phyloP scores from a whole-genome alignment of 2,329 filamentous ascomycete genomes.

The Talaromyces sp. region DNA sequence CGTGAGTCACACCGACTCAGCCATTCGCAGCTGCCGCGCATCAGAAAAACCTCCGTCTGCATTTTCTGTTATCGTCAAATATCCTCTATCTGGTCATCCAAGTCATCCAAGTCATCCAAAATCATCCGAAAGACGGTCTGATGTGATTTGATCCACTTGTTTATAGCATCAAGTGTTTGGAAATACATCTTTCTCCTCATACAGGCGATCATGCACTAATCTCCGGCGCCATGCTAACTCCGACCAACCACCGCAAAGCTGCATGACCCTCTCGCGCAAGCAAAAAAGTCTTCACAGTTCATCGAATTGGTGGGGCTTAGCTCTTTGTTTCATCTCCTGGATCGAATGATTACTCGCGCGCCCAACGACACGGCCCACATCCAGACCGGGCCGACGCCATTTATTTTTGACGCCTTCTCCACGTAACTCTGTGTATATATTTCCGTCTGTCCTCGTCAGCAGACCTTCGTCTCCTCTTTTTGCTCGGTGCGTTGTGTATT shows the following conservation, averaged over 20 bases:
- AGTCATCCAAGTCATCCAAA: too few relatives aligned
- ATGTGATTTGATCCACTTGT: background rate
- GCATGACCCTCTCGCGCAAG: background rate
- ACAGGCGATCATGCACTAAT: background rate
- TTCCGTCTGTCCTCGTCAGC: background rate
- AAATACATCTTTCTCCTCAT: background rate
- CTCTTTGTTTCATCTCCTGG: background rate
- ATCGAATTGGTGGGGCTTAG: background rate
- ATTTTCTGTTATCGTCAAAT: too few relatives aligned
- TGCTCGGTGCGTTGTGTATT: background rate
- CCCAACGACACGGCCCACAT: background rate
- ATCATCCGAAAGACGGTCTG: background rate
- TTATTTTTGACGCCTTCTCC: background rate
- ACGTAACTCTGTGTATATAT: background rate
- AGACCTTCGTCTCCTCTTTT: background rate
- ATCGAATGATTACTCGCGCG: background rate
- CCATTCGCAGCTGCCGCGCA: background rate
- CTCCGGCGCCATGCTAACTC: background rate
- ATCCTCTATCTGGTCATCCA: background rate
- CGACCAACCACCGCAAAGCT: background rate
- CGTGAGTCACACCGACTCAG: background rate
- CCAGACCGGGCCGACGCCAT: too few relatives aligned
- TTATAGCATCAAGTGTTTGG: background rate
- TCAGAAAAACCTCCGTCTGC: background rate
- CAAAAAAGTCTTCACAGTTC: background rate